Base-by-base conservation (phyloP, 805 yeast species). In the Monosporozyma aquatica region DNA sequence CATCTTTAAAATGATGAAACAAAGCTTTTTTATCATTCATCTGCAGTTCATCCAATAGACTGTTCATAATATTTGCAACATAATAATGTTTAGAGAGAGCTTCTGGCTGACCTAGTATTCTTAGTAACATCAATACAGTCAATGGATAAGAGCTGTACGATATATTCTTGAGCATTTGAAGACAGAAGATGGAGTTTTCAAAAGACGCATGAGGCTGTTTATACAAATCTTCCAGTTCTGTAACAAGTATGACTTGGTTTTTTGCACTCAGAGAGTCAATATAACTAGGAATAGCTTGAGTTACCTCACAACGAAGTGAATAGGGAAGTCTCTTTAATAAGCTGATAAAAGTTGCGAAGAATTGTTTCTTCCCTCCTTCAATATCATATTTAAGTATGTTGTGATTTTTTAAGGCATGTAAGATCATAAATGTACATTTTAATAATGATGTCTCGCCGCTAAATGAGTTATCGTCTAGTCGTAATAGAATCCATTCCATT, bases 401-500 rank as follows among this genome's bases (percentile, higher is more conserved):
- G 17, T 53, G 61, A 24, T 44, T 40, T 4, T 47, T 47, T 24
- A 69, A 43, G 27, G 70, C 43, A 14, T 46, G 44, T 6, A 71
- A 43, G 6, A 67, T 44, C 3, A 75, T 54, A 11, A 49, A 50
- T 3, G 69, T 53, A 17, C 70, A 58, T 18, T 56, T 59, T 1
- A 51, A 20, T 3, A 53, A 48, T 1, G 74, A 62, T 2, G 20
- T 17, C 18, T 63, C 68, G 0, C 76, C 70, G 39, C 62, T 51
- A 11, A 78, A 57, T 38, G 72, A 56, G 3, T 57, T 51, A 25
- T 67, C 72, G 1, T 62, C 59, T 4, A 68, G 66, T 38, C 77
- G 59, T 14, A 58, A 50, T 3, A 64, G 32, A 7, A 76, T 46
- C 70, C 76, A 79, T 1, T 61, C 54, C 30, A 68, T 61, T 15